A percentile compares a stretch with the other conserved stretches of the same genome.
These are phyloP conservation scores for Aspergillus sp. DNA, from an alignment of 2,329 filamentous ascomycete genomes.

Conservation along the genomic window DNA sequence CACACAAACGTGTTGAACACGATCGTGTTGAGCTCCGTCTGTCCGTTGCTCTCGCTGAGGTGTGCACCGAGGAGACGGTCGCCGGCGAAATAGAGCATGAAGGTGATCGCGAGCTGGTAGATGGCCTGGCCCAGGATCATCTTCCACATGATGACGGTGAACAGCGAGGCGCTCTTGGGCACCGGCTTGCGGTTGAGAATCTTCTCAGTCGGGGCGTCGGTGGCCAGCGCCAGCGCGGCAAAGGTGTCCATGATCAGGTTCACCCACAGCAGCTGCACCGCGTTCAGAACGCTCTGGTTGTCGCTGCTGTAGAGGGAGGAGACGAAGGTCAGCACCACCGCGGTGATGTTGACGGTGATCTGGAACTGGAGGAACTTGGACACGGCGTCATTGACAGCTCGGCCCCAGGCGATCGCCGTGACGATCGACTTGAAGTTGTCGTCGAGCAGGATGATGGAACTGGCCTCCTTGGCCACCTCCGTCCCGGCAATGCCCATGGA, in stretches of 20 bases:
- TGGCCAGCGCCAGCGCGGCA: conserved; percentile 82
- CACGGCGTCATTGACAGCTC: conserved; percentile 67
- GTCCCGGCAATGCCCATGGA: conserved; percentile 68
- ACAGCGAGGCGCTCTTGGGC: conserved; percentile 70
- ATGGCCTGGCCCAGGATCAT: conserved; percentile 95
- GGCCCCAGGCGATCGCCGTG: conserved; percentile 67
- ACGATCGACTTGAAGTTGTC: conserved; percentile 67
- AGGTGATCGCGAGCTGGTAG: conserved; percentile 78
- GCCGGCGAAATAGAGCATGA: conserved; percentile 78
- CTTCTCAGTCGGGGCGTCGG: conserved; percentile 80
- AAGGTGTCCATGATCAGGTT: conserved; percentile 98
- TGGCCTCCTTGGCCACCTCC: conserved; percentile 67
- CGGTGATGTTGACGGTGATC: conserved; percentile 86
- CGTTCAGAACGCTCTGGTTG: conserved; percentile 75
- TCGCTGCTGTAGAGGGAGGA: conserved; percentile 71
- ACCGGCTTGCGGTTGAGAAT: conserved; percentile 79
- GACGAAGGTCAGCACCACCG: conserved; percentile 82
- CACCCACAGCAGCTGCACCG: conserved; percentile 92
- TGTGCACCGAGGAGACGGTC: conserved; percentile 60
- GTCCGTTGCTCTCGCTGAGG: conserved; percentile 44
- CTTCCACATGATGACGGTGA: conserved; percentile 96
- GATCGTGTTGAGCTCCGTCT: conserved; percentile 67
- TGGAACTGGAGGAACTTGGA: conserved; percentile 66
- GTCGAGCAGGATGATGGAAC: conserved; percentile 66
- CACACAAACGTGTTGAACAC: conserved; percentile 99